These are phyloP conservation scores for Monilinia vaccinii-corymbosi DNA, from an alignment of 2,329 filamentous ascomycete species.

Conservation along the genomic window DNA sequence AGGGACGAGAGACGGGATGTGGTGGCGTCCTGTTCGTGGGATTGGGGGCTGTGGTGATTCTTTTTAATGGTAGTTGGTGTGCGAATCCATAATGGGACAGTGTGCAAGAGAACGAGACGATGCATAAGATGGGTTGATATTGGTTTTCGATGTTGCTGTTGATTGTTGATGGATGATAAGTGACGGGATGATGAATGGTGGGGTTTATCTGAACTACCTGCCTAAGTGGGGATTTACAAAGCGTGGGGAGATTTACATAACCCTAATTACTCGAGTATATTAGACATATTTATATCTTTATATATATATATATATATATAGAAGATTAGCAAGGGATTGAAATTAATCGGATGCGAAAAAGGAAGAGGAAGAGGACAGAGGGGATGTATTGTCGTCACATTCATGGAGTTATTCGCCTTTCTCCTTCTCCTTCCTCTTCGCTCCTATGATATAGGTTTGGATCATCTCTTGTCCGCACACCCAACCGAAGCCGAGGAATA, in stretches of 20 bases:
- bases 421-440: background rate
- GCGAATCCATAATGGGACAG: background rate
- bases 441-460: background rate
- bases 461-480: background rate
- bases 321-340: background rate
- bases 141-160: no score
- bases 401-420: background rate
- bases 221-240: no score
- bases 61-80: background rate
- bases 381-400: no score
- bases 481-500: slow-evolving; percentile 6
- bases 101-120: background rate
- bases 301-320: background rate
- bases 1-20: background rate
- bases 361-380: no score
- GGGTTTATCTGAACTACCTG: background rate
- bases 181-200: background rate
- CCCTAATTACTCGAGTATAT: no score
- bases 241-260: no score
- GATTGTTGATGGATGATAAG: no score
- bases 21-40: background rate
- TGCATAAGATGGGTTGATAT: background rate
- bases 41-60: background rate
- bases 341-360: background rate
- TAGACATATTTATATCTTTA: no score